Percentiles rank a stretch among this genome's conserved stretches.
phyloP scores from a whole-genome alignment of 495 filamentous ascomycete genomes.

The Neurospora tetraspora region DNA sequence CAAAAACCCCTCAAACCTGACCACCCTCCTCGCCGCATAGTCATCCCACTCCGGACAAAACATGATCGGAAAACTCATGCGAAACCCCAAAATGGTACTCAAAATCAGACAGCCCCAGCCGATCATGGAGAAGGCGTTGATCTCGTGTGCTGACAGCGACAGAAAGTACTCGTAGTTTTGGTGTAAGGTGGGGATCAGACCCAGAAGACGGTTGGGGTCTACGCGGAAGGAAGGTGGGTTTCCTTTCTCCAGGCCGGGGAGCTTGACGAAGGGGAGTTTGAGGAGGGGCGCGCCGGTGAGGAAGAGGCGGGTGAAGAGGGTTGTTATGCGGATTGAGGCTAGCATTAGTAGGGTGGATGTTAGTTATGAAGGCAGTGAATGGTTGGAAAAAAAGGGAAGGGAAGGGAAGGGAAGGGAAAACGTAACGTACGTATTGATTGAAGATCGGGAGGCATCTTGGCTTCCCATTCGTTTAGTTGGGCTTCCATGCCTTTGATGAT shows the following conservation, averaged over 20 bases:
- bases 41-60: conserved; percentile 31
- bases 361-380: not conserved
- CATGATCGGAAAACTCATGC: conserved; percentile 29
- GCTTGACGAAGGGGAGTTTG: conserved; percentile 9
- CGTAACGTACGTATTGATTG: conserved; percentile 6
- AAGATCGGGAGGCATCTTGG: conserved; percentile 21
- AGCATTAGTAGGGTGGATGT: not conserved
- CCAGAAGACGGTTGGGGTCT: conserved; percentile 6
- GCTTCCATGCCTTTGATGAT: conserved; percentile 33
- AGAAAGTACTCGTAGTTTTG: conserved; percentile 22
- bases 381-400: not conserved
- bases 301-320: conserved; percentile 26
- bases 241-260: not conserved
- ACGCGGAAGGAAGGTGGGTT: conserved; percentile 1
- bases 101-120: conserved; percentile 29
- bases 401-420: not conserved
- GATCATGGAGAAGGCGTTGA: conserved; percentile 23
- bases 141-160: conserved; percentile 7
- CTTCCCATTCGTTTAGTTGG: conserved; percentile 29
- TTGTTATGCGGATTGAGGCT: conserved; percentile 24
- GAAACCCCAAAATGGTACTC: conserved; percentile 28
- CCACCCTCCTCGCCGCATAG: conserved; percentile 13
- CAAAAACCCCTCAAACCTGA: conserved; percentile 25
- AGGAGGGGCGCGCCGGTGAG: conserved; percentile 28
- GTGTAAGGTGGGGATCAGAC: conserved; percentile 11